Evolutionary conservation across 2,329 filamentous ascomycete genomes (phyloP).

Genomic region (Rosellinia necatrix): DNA sequence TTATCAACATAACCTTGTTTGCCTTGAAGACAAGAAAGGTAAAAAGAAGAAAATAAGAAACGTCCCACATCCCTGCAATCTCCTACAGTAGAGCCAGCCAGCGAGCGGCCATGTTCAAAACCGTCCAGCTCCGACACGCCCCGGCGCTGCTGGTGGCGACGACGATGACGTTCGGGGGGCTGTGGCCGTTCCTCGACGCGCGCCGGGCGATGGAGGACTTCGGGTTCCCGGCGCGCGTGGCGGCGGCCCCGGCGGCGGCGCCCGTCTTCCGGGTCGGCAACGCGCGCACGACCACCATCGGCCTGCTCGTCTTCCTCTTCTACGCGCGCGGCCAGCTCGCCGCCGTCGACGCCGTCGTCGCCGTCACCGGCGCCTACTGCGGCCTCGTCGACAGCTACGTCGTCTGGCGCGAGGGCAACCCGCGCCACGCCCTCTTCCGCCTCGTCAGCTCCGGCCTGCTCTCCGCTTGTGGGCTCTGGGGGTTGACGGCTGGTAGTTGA

Average conservation of each 20-base stretch:
- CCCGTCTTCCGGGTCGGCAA: conserved; percentile 32
- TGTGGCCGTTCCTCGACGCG: conserved; percentile 33
- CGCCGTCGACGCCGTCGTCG: conserved; percentile 33
- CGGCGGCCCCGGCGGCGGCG: conserved; percentile 24
- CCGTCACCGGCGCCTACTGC: conserved; percentile 32
- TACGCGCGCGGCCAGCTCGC: conserved; percentile 30
- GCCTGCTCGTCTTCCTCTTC: conserved; percentile 29
- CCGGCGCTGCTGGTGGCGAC: conserved; percentile 22
- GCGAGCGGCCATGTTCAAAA: conserved; percentile 26
- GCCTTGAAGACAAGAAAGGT: too few species aligned
- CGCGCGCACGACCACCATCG: conserved; percentile 33
- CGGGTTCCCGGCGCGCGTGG: conserved; percentile 33
- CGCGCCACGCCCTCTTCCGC: conserved; percentile 28
- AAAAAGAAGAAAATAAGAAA: too few species aligned
- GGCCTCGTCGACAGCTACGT: conserved; percentile 37
- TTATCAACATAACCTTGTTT: too few species aligned
- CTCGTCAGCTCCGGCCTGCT: conserved; percentile 27
- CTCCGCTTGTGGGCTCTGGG: conserved; percentile 8
- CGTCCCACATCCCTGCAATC: too few species aligned
- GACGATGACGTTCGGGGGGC: conserved; percentile 36
- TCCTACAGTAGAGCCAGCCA: too few species aligned
- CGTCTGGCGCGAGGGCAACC: conserved; percentile 34
- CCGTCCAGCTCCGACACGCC: conserved; percentile 22
- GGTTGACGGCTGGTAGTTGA: conserved; percentile 3
- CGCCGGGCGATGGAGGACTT: conserved; percentile 35